A percentile compares a stretch with the other conserved stretches of the same genome.
These are phyloP conservation scores for Cryphonectria japonica DNA, from an alignment of 2,329 filamentous ascomycete species.

Conservation along the genomic window DNA sequence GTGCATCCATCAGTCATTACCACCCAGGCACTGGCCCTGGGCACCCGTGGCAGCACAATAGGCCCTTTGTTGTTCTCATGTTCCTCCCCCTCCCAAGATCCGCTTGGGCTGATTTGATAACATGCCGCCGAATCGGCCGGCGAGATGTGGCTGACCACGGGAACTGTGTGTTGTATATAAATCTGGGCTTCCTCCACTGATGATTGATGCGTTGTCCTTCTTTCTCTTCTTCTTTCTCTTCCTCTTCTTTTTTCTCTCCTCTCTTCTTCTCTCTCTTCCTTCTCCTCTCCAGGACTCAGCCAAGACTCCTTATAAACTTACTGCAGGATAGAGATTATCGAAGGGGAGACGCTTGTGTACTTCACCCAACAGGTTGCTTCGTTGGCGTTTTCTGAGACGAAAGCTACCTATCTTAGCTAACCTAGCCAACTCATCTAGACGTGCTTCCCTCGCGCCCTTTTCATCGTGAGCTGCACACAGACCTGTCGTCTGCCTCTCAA, in stretches of 20 bases:
- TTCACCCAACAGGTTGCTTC: not conserved
- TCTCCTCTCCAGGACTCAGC: not conserved
- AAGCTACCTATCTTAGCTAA: not conserved
- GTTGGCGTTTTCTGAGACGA: not conserved
- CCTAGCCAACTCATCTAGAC: slow-evolving; percentile 3
- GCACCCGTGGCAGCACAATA: not conserved
- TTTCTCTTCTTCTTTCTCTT: not conserved
- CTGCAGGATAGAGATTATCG: slow-evolving; percentile 1
- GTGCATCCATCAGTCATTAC: slow-evolving; percentile 4
- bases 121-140: slow-evolving; percentile 26
- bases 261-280: not conserved
- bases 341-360: not conserved
- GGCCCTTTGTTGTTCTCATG: slow-evolving; percentile 13
- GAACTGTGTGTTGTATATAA: slow-evolving; percentile 17
- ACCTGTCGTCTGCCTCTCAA: not conserved
- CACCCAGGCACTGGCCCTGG: not conserved
- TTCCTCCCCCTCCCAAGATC: slow-evolving; percentile 6
- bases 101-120: slow-evolving; percentile 18
- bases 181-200: slow-evolving; percentile 3
- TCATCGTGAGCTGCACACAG: slow-evolving; percentile 8
- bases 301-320: not conserved
- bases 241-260: not conserved
- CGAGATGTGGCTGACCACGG: slow-evolving; percentile 24
- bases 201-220: not conserved
- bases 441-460: not conserved